phyloP scores from a whole-genome alignment of 2,329 filamentous ascomycete genomes.

The Arthroderma uncinatum region DNA sequence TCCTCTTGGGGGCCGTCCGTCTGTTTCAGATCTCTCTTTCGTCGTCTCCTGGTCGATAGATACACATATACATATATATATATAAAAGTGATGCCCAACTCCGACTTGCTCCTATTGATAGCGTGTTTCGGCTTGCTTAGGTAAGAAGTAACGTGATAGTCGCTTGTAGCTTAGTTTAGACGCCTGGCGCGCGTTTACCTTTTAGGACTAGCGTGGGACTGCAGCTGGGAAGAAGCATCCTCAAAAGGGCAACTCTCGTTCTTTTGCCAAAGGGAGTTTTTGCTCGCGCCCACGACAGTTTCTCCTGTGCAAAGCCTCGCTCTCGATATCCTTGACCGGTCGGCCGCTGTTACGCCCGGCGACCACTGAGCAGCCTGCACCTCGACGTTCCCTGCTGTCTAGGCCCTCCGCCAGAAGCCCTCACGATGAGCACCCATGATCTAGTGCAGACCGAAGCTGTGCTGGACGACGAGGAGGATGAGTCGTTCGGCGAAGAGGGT shows the following conservation, averaged over 20 bases:
- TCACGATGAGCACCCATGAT: constrained; percentile 48
- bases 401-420: not conserved
- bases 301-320: no score
- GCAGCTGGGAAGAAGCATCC: no score
- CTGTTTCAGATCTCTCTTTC: not conserved
- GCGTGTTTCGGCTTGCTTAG: not conserved
- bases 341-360: no score
- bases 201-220: not conserved
- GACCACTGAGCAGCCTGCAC: no score
- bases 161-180: not conserved
- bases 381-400: no score
- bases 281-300: no score
- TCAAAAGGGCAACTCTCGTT: not conserved
- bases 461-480: constrained; percentile 74
- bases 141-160: not conserved
- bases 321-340: no score
- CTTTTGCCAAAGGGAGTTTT: not conserved
- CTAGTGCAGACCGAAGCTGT: constrained; percentile 78
- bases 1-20: not conserved
- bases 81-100: not conserved
- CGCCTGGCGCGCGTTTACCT: not conserved
- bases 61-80: no score
- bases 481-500: constrained; percentile 66
- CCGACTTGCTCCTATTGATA: constrained; percentile 5
- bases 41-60: not conserved